Conservation (phyloP, 129 eudicot genomes). For the Lactuca sativa region DNA sequence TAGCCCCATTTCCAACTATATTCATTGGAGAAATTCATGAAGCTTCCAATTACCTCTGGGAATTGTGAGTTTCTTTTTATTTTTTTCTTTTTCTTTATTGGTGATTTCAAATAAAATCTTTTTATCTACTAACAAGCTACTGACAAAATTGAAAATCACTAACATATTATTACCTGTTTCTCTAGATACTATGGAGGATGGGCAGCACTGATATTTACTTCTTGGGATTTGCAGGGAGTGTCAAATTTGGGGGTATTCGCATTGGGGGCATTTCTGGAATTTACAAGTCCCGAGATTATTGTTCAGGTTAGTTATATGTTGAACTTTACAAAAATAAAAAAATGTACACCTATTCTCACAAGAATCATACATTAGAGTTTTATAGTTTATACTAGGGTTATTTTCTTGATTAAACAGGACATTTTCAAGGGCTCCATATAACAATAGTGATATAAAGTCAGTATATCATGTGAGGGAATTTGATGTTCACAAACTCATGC, state of each 20-base stretch:
- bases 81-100: not conserved
- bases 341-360: not conserved
- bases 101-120: no score
- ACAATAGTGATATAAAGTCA: conserved; percentile 66
- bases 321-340: no score
- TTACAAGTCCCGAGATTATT: conserved; percentile 66
- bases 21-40: conserved; percentile 98
- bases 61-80: conserved; percentile 75
- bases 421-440: conserved; percentile 81
- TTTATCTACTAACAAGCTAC: no score
- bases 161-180: conserved; percentile 17
- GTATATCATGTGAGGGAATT: conserved; percentile 93
- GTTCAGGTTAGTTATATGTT: conserved; percentile 45
- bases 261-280: conserved; percentile 98
- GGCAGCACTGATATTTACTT: conserved; percentile 90
- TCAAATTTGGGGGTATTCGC: conserved; percentile 89
- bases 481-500: conserved; percentile 88
- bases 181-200: conserved; percentile 97
- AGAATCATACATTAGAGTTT: conserved; percentile 33
- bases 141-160: no score
- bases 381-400: no score
- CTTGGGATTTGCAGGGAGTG: conserved; percentile 90
- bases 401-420: no score
- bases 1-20: conserved; percentile 85
- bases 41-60: conserved; percentile 97